A percentile compares a stretch with the other conserved stretches of the same genome.
Conservation (phyloP, 1,139 yeast species). For the Sugiyamaella japonica region DNA sequence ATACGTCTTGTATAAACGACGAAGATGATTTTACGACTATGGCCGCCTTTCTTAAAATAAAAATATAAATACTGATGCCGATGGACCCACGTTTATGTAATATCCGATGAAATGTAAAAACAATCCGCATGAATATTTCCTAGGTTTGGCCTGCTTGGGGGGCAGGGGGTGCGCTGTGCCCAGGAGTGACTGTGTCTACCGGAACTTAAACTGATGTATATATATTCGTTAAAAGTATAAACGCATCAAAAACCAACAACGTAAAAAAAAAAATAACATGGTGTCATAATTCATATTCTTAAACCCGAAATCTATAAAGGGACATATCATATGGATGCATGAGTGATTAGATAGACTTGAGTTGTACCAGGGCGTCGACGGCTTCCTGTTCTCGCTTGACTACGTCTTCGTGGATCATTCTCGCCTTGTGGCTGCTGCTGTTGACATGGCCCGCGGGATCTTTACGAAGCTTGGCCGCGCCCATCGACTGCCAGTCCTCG, state of each 20-base stretch:
- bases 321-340: background rate
- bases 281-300: slow-evolving; percentile 12
- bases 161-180: slow-evolving; percentile 11
- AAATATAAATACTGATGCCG: slow-evolving; percentile 12
- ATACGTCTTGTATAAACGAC: slow-evolving; percentile 11
- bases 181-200: background rate
- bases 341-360: slow-evolving; percentile 28
- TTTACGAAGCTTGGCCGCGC: slow-evolving; percentile 55
- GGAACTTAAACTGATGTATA: background rate
- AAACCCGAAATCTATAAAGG: slow-evolving; percentile 3
- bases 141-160: background rate
- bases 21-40: slow-evolving; percentile 18
- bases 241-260: background rate
- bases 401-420: slow-evolving; percentile 10
- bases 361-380: slow-evolving; percentile 42
- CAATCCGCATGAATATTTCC: slow-evolving; percentile 7
- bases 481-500: slow-evolving; percentile 92
- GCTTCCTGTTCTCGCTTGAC: slow-evolving; percentile 41
- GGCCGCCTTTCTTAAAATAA: slow-evolving; percentile 1
- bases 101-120: slow-evolving; percentile 16
- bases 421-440: background rate
- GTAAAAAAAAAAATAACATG: background rate
- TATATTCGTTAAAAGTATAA: background rate
- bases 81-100: slow-evolving; percentile 12
- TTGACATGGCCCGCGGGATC: background rate